These are phyloP conservation scores for Zymoseptoria ardabiliae DNA, from an alignment of 2,329 filamentous ascomycete species.

Conservation along the genomic window DNA sequence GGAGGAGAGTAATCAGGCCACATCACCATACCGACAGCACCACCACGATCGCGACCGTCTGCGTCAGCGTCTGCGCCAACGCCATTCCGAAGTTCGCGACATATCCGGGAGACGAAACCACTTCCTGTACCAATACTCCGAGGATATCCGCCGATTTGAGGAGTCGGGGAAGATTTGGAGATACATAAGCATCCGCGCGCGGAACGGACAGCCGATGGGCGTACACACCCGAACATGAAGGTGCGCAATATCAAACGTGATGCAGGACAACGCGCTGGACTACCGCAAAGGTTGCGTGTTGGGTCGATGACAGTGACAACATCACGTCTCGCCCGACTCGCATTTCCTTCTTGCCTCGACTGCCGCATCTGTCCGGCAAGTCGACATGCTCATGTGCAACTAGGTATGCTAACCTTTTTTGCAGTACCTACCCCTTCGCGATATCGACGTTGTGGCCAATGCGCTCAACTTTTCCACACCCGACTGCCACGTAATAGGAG, in stretches of 20 bases:
- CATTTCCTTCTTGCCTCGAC: not conserved
- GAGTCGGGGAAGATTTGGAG: not conserved
- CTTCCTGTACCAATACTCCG: not conserved
- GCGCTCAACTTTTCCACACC: conserved; percentile 93
- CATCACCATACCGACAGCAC: not conserved
- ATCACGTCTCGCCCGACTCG: not conserved
- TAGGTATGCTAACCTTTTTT: conserved; percentile 13
- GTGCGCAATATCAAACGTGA: conserved; percentile 13
- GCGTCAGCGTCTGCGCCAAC: not conserved
- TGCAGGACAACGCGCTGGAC: not conserved
- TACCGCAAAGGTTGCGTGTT: not conserved
- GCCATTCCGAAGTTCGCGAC: not conserved
- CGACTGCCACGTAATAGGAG: conserved; percentile 84
- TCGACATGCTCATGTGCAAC: not conserved
- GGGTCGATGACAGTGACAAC: not conserved
- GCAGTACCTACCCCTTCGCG: conserved; percentile 84
- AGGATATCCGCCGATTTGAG: not conserved
- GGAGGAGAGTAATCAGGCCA: conserved; percentile 26
- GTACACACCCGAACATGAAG: conserved; percentile 22
- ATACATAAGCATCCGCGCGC: conserved; percentile 1
- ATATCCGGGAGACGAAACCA: not conserved
- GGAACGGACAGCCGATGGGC: conserved; percentile 6
- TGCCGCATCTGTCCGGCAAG: not conserved
- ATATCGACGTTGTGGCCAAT: conserved; percentile 85
- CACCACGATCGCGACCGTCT: not conserved